A percentile compares a stretch with the other conserved stretches of the same genome.
phyloP scores from a whole-genome alignment of 768 basidiomycete species.

The Phallus indusiatus region DNA sequence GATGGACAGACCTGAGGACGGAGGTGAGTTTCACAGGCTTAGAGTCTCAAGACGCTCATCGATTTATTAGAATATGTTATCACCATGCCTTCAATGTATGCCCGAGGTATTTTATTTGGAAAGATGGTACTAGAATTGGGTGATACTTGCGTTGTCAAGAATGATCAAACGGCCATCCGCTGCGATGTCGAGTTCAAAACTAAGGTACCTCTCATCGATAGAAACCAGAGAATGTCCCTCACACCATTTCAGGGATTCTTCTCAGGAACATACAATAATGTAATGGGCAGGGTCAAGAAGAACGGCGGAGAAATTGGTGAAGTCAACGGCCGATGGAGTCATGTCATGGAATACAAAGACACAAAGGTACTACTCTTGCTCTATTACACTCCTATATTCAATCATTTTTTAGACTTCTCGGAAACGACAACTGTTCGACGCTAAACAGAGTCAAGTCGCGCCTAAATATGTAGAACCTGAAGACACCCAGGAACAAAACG shows the following conservation, averaged over 20 bases:
- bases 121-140: slow-evolving; percentile 97
- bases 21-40: slow-evolving; percentile 43
- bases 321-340: slow-evolving; percentile 84
- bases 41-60: no score
- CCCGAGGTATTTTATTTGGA: slow-evolving; percentile 76
- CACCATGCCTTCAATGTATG: slow-evolving; percentile 98
- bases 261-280: slow-evolving; percentile 90
- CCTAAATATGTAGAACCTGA: slow-evolving; percentile 83
- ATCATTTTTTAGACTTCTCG: slow-evolving; percentile 41
- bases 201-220: slow-evolving; percentile 48
- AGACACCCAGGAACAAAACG: slow-evolving; percentile 80
- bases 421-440: slow-evolving; percentile 80
- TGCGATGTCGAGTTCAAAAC: slow-evolving; percentile 97
- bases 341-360: slow-evolving; percentile 77
- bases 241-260: slow-evolving; percentile 69
- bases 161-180: slow-evolving; percentile 60
- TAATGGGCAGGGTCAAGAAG: slow-evolving; percentile 70
- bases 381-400: not conserved
- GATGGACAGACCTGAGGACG: slow-evolving; percentile 76
- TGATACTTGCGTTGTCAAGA: slow-evolving; percentile 77
- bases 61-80: slow-evolving; percentile 60
- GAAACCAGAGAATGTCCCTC: not conserved
- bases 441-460: slow-evolving; percentile 57
- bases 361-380: slow-evolving; percentile 38
- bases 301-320: slow-evolving; percentile 67